Evolutionary conservation across 805 yeast genomes (phyloP).

Genomic region (Starmerella khaoyaiensis): DNA sequence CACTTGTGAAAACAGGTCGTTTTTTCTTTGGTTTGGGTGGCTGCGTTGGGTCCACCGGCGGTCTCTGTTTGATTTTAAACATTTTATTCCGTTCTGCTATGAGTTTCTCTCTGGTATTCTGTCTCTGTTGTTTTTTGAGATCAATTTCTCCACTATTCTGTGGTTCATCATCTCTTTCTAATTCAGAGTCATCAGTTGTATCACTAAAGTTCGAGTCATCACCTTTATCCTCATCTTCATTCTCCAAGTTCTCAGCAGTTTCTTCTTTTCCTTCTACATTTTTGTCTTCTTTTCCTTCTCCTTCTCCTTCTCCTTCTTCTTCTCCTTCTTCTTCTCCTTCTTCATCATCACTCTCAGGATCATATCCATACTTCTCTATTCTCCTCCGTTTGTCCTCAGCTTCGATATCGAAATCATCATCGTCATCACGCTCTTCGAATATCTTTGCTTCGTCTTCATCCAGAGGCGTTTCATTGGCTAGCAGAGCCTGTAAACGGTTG

Average conservation of each 20-base stretch:
- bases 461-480: conserved; percentile 55
- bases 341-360: conserved; percentile 1
- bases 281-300: conserved; percentile 3
- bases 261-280: conserved; percentile 14
- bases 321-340: conserved; percentile 2
- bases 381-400: conserved; percentile 17
- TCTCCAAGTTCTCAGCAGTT: conserved; percentile 20
- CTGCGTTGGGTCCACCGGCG: conserved; percentile 21
- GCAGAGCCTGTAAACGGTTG: conserved; percentile 55
- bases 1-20: conserved; percentile 12
- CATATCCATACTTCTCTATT: conserved; percentile 3
- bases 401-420: conserved; percentile 31
- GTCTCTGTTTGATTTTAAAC: conserved; percentile 29
- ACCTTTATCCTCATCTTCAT: conserved; percentile 18
- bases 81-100: conserved; percentile 26
- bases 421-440: conserved; percentile 32
- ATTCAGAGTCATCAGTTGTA: conserved; percentile 29
- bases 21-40: conserved; percentile 13
- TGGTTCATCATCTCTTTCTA: conserved; percentile 37
- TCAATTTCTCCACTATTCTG: conserved; percentile 62
- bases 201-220: conserved; percentile 32
- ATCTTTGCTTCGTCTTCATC: conserved; percentile 57
- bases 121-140: conserved; percentile 34
- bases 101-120: conserved; percentile 21
- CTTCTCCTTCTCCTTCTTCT: neutral